These are phyloP conservation scores for Trichophaea hybrida DNA, from an alignment of 2,329 filamentous ascomycete species.

Conservation along the genomic window DNA sequence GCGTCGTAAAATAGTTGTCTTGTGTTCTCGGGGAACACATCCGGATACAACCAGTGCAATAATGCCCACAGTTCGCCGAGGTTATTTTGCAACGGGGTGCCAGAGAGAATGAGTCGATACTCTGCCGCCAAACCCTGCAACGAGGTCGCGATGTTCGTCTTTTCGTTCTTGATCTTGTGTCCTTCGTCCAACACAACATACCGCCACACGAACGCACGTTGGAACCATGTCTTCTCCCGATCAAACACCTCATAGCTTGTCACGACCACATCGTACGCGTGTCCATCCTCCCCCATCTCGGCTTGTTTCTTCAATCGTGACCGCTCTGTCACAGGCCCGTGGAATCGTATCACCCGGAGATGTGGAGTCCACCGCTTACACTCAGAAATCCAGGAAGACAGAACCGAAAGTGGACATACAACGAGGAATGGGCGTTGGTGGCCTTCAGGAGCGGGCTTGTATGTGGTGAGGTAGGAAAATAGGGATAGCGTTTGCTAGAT, in stretches of 20 bases:
- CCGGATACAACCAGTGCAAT: constrained; percentile 43
- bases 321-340: constrained; percentile 35
- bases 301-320: constrained; percentile 36
- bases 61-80: constrained; percentile 44
- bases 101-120: constrained; percentile 30
- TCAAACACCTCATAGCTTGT: constrained; percentile 40
- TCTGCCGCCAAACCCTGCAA: constrained; percentile 30
- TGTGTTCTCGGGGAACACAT: constrained; percentile 42
- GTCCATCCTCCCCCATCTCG: constrained; percentile 33
- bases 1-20: constrained; percentile 40
- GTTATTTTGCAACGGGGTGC: constrained; percentile 46
- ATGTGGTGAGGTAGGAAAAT: constrained; percentile 37
- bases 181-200: constrained; percentile 42
- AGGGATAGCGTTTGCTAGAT: constrained; percentile 36
- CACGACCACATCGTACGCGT: constrained; percentile 38
- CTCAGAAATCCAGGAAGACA: constrained; percentile 38
- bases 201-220: constrained; percentile 38
- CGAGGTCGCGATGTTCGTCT: constrained; percentile 28
- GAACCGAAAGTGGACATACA: constrained; percentile 39
- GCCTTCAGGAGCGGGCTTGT: constrained; percentile 30
- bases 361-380: constrained; percentile 37
- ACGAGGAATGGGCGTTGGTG: constrained; percentile 35
- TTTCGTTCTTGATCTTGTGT: constrained; percentile 40
- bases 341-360: constrained; percentile 37
- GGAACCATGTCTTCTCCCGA: constrained; percentile 37